A percentile compares a stretch with the other conserved stretches of the same genome.
Conservation (phyloP, 2,329 filamentous ascomycete species). For the Exophiala aquamarina region DNA sequence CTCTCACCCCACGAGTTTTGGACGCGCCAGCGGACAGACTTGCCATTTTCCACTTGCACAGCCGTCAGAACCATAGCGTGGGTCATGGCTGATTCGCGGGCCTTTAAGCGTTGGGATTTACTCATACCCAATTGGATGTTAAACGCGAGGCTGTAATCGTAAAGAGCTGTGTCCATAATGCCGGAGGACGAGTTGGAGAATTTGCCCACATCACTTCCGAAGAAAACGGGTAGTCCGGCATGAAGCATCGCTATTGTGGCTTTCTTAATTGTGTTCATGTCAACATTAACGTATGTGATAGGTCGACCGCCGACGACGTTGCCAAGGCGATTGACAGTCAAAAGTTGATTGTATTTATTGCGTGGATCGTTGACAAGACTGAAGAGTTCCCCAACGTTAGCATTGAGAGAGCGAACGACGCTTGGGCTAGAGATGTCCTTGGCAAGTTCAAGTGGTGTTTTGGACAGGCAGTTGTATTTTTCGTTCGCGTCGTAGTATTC, state of each 20-base stretch:
- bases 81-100: constrained; percentile 80
- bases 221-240: constrained; percentile 79
- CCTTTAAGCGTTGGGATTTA: constrained; percentile 72
- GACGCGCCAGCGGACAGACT: constrained; percentile 75
- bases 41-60: constrained; percentile 69
- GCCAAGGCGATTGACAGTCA: constrained; percentile 76
- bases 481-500: constrained; percentile 71
- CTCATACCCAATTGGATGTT: constrained; percentile 70
- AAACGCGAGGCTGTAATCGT: constrained; percentile 82
- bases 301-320: constrained; percentile 76
- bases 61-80: constrained; percentile 90
- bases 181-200: constrained; percentile 68
- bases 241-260: constrained; percentile 76
- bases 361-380: constrained; percentile 85
- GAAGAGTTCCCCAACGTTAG: constrained; percentile 68
- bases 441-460: constrained; percentile 71
- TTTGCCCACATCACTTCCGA: constrained; percentile 84
- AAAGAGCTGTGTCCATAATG: constrained; percentile 76
- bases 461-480: constrained; percentile 61
- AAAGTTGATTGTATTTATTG: constrained; percentile 68
- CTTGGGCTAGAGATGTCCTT: constrained; percentile 63
- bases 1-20: constrained; percentile 80
- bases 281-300: constrained; percentile 80
- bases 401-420: constrained; percentile 57
- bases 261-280: constrained; percentile 69